A percentile compares a stretch with the other conserved stretches of the same genome.
These are phyloP conservation scores for Candida methanosorbosa DNA, from an alignment of 805 yeast genomes.

Conservation along the genomic window DNA sequence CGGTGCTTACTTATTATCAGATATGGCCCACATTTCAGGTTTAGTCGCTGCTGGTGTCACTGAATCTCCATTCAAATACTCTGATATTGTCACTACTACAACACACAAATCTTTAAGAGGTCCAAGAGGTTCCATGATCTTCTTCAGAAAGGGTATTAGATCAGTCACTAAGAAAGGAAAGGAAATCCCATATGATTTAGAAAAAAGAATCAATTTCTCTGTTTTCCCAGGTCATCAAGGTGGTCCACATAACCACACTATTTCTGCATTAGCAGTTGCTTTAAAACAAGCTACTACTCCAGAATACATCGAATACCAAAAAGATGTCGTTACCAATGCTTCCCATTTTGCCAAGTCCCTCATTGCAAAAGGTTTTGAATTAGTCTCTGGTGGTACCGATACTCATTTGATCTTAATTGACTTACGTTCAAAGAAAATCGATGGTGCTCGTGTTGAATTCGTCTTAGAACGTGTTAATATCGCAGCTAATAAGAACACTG, in stretches of 20 bases:
- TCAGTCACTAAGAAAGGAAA: constrained; percentile 78
- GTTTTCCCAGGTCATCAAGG: constrained; percentile 99
- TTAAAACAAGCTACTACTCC: constrained; percentile 86
- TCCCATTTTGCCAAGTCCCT: constrained; percentile 66
- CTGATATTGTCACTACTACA: constrained; percentile 96
- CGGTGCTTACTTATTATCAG: constrained; percentile 87
- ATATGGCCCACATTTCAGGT: constrained; percentile 98
- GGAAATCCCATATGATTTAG: constrained; percentile 79
- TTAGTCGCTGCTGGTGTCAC: constrained; percentile 90
- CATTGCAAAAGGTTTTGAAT: constrained; percentile 52
- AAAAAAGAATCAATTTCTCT: constrained; percentile 86
- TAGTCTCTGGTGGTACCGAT: constrained; percentile 92
- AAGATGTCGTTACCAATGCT: constrained; percentile 76
- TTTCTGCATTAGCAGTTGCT: constrained; percentile 92
- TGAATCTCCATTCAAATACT: constrained; percentile 85
- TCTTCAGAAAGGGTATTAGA: constrained; percentile 91
- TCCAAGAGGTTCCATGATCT: constrained; percentile 98
- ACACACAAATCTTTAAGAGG: constrained; percentile 98
- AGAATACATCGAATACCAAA: constrained; percentile 81
- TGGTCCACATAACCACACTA: constrained; percentile 98
- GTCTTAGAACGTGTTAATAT: constrained; percentile 84
- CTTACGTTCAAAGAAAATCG: constrained; percentile 70
- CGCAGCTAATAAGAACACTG: constrained; percentile 93
- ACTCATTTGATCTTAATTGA: constrained; percentile 86
- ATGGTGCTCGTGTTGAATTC: constrained; percentile 94